These are phyloP conservation scores for Hyaloscypha variabilis DNA, from an alignment of 495 filamentous ascomycete species.

Conservation along the genomic window DNA sequence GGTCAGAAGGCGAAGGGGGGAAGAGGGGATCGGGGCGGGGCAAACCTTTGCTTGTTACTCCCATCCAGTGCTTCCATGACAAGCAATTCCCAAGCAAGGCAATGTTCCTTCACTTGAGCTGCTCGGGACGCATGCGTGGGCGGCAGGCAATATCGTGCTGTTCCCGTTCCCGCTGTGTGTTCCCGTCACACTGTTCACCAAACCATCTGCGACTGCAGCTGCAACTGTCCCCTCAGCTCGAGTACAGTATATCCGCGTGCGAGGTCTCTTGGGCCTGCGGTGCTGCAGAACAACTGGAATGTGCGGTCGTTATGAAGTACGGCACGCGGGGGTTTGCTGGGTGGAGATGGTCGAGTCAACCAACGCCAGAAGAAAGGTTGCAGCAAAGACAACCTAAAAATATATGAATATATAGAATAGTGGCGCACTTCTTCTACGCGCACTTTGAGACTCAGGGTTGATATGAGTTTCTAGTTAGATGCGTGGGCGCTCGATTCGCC, in stretches of 20 bases:
- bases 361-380: background rate
- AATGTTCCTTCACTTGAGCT: slow-evolving; percentile 18
- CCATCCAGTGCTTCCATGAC: slow-evolving; percentile 30
- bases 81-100: slow-evolving; percentile 7
- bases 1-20: background rate
- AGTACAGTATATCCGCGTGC: slow-evolving; percentile 17
- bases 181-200: slow-evolving; percentile 32
- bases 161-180: slow-evolving; percentile 34
- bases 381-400: slow-evolving; percentile 12
- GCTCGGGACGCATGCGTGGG: slow-evolving; percentile 30
- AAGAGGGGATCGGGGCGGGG: background rate
- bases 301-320: slow-evolving; percentile 17
- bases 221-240: slow-evolving; percentile 30
- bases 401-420: slow-evolving; percentile 4
- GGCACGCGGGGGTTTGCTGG: slow-evolving; percentile 6
- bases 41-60: slow-evolving; percentile 25
- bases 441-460: background rate
- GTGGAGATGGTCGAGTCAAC: slow-evolving; percentile 18
- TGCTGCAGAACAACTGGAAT: slow-evolving; percentile 18
- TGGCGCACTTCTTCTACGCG: background rate
- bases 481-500: slow-evolving; percentile 14
- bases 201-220: slow-evolving; percentile 31
- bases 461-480: background rate
- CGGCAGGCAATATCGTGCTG: slow-evolving; percentile 32
- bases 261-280: slow-evolving; percentile 12